Evolutionary conservation across 192 early-diverging fungal genomes (phyloP), one percentile per base, ranked within the genome.

Genomic region (Radiomyces spectabilis): DNA sequence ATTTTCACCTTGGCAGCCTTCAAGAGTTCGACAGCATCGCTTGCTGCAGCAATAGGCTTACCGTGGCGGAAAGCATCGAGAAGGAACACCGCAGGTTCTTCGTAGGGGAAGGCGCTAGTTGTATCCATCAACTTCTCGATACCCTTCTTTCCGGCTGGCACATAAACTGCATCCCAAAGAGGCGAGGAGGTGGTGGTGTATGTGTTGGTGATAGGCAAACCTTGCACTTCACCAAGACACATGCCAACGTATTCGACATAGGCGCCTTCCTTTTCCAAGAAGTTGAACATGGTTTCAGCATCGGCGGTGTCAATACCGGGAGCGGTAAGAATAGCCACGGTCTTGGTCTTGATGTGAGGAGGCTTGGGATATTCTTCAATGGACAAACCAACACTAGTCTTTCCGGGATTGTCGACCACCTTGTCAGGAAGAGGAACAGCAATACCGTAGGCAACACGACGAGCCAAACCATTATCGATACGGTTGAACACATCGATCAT

Each of bases 91-190:
- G 49, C 34, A 27, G 52, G 52, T n/a, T 49, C 52, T 29, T 54
- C 60, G 35, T 54, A 54, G 9, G 60, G 46, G 45, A 62, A 54
- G 2, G 31, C 6, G 19, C 32, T 12, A 9, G n/a, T 41, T 19
- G 16, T 16, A 49, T 16, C 8, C 1, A 44, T 34, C 52, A 62
- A 32, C 8, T 21, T 16, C 13, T 48, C n/a, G 21, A 62, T 32
- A 1, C 16, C 12, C 4, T 37, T 41, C 30, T 62, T 19, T 8
- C 52, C 53, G 33, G 45, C 46, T 35, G 60, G 60, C 19, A 62
- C 45, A 54, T 62, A 62, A 6, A 54, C 60, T 12, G 60, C 52
- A 55, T 62, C 52, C 27, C 30, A 62, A 5, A 62, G 37, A 1
- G 55, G 45, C 15, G 60, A 62, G 7, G 56, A n/a, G 10, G 56